Base-by-base conservation (phyloP, 1,139 yeast genomes). In the Nakaseomyces kungkrabaensis region DNA sequence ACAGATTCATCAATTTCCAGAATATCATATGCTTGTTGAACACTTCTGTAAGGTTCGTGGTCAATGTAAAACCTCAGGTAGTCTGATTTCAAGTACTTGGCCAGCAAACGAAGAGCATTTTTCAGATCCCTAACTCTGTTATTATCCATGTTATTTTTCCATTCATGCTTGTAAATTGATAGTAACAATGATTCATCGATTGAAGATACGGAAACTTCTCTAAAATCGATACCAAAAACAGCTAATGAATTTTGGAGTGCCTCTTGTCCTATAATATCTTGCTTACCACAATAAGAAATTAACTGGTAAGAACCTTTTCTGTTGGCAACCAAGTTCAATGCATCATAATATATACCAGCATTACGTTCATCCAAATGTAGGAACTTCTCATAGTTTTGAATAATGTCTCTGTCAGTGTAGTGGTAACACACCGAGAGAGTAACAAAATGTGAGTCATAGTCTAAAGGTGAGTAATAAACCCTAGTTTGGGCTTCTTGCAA, bases 271-370 rank as follows among this genome's bases (percentile, higher is more conserved):
- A 81, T 71, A 26, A 79, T 74, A 11, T 92, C 90, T 42, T 81
- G 71, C 48, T 77, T 77, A 38, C 77, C 72, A 43, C 80, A 76
- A 54, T 75, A 81, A 34, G 76, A 70, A 49, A 77, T 70, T 25
- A 82, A 62, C 38, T 70, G 73, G 48, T 73, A 73, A 6, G 77
- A 72, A 5, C 72, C 66, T 46, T 79, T 71, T 0, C 66, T 57
- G 22, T 73, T 72, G 0, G 82, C 75, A 43, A 81, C 68, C 37
- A 65, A 73, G 13, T 67, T 70, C 38, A 83, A 61, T 0, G 88
- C 80, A 63, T 90, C 97, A 51, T 84, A 81, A 58, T 88, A 89
- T 46, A 73, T 68, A 5, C 88, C 78, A 5, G 69, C 65, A 55
- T 81, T 76, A 0, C 51, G 57, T 0, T 78, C 75, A 62, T 89